Conservation (phyloP, 441 rosid species). For the Mallotus repandus region DNA sequence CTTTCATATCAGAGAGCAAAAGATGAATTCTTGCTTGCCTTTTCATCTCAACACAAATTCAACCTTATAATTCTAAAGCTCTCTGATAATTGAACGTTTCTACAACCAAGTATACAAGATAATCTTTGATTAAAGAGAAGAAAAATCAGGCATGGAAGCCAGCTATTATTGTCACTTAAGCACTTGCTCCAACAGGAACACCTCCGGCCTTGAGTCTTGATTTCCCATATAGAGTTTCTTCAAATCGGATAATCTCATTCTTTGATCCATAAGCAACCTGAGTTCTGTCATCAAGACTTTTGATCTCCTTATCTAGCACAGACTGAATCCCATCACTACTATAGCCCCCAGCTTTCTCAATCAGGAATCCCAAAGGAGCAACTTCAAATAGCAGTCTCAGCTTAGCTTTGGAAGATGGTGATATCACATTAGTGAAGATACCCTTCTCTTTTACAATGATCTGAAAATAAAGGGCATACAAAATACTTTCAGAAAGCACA, state of each 20-base stretch:
- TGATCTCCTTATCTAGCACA: conserved; percentile 74
- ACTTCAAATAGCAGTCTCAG: conserved; percentile 93
- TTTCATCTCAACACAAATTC: conserved; percentile 12
- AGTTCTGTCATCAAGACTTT: conserved; percentile 80
- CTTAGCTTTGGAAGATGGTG: conserved; percentile 88
- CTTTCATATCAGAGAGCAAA: neutral
- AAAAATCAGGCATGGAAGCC: conserved; percentile 5
- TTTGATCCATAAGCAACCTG: conserved; percentile 98
- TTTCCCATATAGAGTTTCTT: conserved; percentile 76
- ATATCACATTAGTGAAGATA: conserved; percentile 81
- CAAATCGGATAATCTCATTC: conserved; percentile 86
- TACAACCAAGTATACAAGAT: conserved; percentile 18
- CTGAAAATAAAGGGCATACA: conserved; percentile 29
- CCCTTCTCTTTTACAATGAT: conserved; percentile 97
- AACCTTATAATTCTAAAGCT: conserved; percentile 2
- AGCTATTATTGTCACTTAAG: conserved; percentile 32
- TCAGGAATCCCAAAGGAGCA: conserved; percentile 81
- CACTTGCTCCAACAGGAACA: conserved; percentile 78
- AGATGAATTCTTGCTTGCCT: conserved; percentile 7
- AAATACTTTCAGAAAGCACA: conserved; percentile 1
- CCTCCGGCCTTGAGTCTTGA: conserved; percentile 79
- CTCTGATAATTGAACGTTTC: neutral
- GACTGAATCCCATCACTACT: conserved; percentile 88
- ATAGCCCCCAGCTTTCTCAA: conserved; percentile 93
- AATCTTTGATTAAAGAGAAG: conserved; percentile 11